Percentiles rank a stretch among this genome's conserved stretches.
phyloP scores from a whole-genome alignment of 371 early-diverging fungal genomes.

The Sporodiniella umbellata region DNA sequence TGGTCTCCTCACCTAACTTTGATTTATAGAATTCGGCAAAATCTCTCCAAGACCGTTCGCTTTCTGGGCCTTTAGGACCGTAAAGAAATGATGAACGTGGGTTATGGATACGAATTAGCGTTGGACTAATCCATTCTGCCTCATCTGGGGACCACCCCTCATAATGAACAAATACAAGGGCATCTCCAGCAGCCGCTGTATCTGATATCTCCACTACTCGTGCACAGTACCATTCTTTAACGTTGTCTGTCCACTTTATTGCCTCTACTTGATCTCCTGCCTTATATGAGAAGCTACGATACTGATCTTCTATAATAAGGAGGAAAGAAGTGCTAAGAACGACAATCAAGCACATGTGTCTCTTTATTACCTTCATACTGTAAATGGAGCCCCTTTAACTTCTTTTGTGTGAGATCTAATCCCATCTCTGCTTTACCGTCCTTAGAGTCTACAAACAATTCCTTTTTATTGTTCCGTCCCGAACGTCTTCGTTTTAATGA shows the following conservation, averaged over 20 bases:
- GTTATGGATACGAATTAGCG: conserved; percentile 19
- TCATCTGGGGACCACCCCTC: conserved; percentile 62
- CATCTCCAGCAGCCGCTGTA: conserved; percentile 9
- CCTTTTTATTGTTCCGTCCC: conserved; percentile 2
- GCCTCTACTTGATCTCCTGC: conserved; percentile 43
- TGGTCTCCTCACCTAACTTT: conserved; percentile 37
- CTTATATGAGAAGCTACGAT: conserved; percentile 15
- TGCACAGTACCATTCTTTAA: conserved; percentile 41
- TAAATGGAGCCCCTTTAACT: conserved; percentile 14
- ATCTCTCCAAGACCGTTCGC: conserved; percentile 49
- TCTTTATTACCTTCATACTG: conserved; percentile 4
- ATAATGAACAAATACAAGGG: conserved; percentile 51
- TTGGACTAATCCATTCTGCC: conserved; percentile 59
- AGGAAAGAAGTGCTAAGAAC: neutral
- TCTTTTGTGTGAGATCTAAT: conserved; percentile 15
- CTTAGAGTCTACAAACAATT: conserved; percentile 1
- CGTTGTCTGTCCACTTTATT: conserved; percentile 31
- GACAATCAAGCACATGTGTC: too few species aligned
- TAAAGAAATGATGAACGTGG: conserved; percentile 18
- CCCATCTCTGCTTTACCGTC: neutral
- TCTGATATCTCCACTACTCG: conserved; percentile 32
- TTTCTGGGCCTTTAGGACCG: conserved; percentile 53
- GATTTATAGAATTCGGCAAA: conserved; percentile 57
- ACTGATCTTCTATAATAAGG: conserved; percentile 5
- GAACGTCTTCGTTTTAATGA: conserved; percentile 18